Base-by-base conservation (phyloP, 768 basidiomycete genomes). In the Mrakia frigida region DNA sequence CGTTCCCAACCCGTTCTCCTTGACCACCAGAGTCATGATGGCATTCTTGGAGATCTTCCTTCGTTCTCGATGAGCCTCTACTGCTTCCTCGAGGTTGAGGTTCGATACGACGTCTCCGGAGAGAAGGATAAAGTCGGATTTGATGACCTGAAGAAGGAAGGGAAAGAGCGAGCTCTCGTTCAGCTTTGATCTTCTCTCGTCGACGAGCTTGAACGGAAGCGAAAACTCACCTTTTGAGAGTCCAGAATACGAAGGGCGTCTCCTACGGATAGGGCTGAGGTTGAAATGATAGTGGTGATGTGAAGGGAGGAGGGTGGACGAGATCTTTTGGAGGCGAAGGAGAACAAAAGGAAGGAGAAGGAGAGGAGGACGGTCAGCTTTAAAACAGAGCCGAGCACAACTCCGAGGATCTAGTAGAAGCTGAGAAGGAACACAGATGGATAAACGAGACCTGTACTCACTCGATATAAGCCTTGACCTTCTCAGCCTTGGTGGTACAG, bases 21-120 rank as follows among this genome's bases (percentile, higher is more conserved):
- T 92, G 76, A 92, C 91, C 21, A 93, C 93, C 86, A 98, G 93
- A 37, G 94, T 94, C 93, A 99, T 94, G 81, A 94, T 93, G 53
- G 91, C 92, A 82, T 98, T 92, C 85, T 93, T 92, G 83, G 95
- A 93, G 77, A 86, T 88, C 83, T 90, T 90, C 78, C 93, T 86
- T 70, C 94, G 86, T 82, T 92, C 91, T 86, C 91, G 94, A 85
- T 98, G 96, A 79, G 88, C 89, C 65, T 90, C 87, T 68, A 97
- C 91, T 73, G 94, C 92, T 80, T 93, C 91, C 80, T 93, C 91
- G 79, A 99, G 91, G 77, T 89, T 89, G 79, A 98, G 87, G 82
- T 93, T 98, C 85, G 94, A 95, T 79, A 99, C 91, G 72, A 98
- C 75, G 28, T 83, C 83, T 5, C 81, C 81, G 56, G 82, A 82